Evolutionary conservation across 257 asterid genomes (phyloP).

Genomic region (Jacaranda copaia): DNA sequence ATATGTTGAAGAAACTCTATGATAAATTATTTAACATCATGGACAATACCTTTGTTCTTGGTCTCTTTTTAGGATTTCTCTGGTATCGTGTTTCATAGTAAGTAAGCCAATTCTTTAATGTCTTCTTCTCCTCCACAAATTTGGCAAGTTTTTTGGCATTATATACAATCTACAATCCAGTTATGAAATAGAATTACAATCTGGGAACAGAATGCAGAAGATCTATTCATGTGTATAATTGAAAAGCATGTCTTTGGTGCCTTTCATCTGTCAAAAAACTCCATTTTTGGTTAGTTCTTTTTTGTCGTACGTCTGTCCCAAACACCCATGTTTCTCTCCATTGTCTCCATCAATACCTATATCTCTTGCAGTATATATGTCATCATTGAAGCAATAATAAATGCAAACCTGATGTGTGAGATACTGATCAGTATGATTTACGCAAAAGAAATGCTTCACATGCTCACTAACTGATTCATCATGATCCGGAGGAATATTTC

Average conservation of each 20-base stretch:
- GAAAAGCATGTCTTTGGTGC: too few relatives aligned
- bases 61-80: conserved; percentile 70
- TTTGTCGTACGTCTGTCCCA: background rate
- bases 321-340: background rate
- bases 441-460: conserved; percentile 92
- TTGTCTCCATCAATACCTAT: too few relatives aligned
- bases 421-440: conserved; percentile 85
- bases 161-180: conserved; percentile 65
- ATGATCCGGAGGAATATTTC: conserved; percentile 88
- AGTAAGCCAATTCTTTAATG: conserved; percentile 69
- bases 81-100: conserved; percentile 76
- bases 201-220: conserved; percentile 18
- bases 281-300: background rate
- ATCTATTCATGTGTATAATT: background rate
- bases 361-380: background rate
- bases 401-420: conserved; percentile 75
- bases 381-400: conserved; percentile 7
- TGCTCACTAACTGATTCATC: conserved; percentile 88
- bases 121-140: conserved; percentile 70
- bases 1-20: background rate
- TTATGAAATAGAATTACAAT: conserved; percentile 21
- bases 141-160: conserved; percentile 71
- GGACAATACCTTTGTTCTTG: conserved; percentile 65
- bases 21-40: background rate
- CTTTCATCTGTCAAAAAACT: background rate